Evolutionary conservation across 805 yeast genomes (phyloP).

Genomic region (Candida argentea): DNA sequence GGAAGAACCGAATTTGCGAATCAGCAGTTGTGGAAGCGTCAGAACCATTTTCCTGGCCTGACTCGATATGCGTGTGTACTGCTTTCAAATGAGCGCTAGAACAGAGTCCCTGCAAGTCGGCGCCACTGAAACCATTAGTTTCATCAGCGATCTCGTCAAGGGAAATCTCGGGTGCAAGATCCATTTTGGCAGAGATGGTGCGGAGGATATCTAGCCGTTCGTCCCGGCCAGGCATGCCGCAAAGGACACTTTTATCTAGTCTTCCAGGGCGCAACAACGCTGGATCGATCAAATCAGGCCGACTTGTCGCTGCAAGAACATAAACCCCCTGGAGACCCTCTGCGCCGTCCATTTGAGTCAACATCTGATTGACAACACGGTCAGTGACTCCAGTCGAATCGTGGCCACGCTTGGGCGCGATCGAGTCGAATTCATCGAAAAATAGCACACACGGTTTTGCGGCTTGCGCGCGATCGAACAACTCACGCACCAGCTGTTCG

Average conservation of each 20-base stretch:
- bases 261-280: conserved; percentile 95
- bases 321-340: conserved; percentile 93
- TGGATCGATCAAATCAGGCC: conserved; percentile 93
- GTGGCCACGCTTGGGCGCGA: conserved; percentile 96
- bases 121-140: conserved; percentile 83
- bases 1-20: conserved; percentile 33
- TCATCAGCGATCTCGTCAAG: conserved; percentile 42
- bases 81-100: conserved; percentile 88
- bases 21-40: conserved; percentile 5
- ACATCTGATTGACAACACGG: conserved; percentile 91
- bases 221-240: conserved; percentile 69
- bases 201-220: conserved; percentile 68
- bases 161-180: conserved; percentile 38
- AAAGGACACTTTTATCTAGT: conserved; percentile 81
- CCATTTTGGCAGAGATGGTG: conserved; percentile 53
- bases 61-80: conserved; percentile 57
- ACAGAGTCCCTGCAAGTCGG: conserved; percentile 86
- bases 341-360: conserved; percentile 99
- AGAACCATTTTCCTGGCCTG: conserved; percentile 5
- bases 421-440: conserved; percentile 93
- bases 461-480: conserved; percentile 89
- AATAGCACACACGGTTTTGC: conserved; percentile 90
- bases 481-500: conserved; percentile 87
- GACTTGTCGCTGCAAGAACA: conserved; percentile 89
- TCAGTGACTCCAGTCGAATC: conserved; percentile 98